A percentile compares a stretch with the other conserved stretches of the same genome.
Conservation (phyloP, 2,329 filamentous ascomycete genomes). For the Fulvia fulva region DNA sequence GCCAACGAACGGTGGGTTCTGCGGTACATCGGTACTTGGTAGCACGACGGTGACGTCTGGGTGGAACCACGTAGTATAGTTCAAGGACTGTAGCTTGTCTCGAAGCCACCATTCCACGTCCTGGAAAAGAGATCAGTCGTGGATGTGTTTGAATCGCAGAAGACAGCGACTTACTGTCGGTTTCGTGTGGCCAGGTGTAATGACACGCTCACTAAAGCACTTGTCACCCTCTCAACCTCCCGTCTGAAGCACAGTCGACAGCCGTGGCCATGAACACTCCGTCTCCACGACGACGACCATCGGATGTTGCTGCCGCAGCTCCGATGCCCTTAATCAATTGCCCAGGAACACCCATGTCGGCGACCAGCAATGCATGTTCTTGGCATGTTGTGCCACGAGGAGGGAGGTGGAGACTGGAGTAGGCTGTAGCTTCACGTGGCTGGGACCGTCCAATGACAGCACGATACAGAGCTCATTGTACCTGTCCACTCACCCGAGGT, state of each 20-base stretch:
- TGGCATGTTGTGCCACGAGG: not conserved
- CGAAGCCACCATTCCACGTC: slow-evolving; percentile 24
- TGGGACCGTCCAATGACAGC: not conserved
- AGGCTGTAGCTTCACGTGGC: no score
- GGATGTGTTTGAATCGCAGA: not conserved
- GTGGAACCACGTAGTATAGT: slow-evolving; percentile 23
- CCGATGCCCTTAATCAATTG: no score
- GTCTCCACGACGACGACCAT: no score
- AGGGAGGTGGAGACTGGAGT: not conserved
- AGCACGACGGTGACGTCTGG: slow-evolving; percentile 16
- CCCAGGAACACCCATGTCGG: not conserved
- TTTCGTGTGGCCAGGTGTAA: slow-evolving; percentile 13
- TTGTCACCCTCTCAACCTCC: no score
- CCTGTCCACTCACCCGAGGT: not conserved
- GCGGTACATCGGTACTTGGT: not conserved
- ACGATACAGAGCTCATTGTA: not conserved
- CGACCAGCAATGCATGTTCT: not conserved
- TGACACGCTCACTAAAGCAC: slow-evolving; percentile 16
- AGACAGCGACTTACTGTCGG: slow-evolving; percentile 2
- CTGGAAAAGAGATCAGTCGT: not conserved
- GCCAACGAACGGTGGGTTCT: not conserved
- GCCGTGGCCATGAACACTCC: no score
- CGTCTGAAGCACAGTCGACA: no score
- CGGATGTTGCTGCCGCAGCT: no score
- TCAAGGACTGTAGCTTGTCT: slow-evolving; percentile 19